Percentiles rank a stretch among this genome's conserved stretches.
Evolutionary conservation across 2,329 filamentous ascomycete genomes (phyloP).

Genomic region (Madurella mycetomatis): DNA sequence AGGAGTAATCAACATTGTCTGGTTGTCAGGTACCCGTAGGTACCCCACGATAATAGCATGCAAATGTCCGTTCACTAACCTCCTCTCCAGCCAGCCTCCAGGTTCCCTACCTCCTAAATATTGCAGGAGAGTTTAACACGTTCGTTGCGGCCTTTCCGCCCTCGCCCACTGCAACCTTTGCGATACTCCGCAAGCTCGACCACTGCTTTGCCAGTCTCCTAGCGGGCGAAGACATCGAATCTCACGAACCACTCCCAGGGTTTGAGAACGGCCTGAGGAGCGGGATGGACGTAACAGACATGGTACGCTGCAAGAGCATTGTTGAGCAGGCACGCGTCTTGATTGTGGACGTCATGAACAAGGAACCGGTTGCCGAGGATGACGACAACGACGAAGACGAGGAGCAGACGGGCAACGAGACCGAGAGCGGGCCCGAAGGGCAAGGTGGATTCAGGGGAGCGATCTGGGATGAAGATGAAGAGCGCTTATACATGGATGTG

Average conservation of each 20-base stretch:
- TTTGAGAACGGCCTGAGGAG: constrained; percentile 59
- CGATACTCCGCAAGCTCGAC: constrained; percentile 72
- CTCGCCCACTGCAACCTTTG: constrained; percentile 63
- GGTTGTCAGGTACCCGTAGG: constrained; percentile 83
- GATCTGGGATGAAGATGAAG: constrained; percentile 34
- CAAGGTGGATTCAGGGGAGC: not conserved
- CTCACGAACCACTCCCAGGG: constrained; percentile 62
- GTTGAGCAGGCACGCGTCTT: constrained; percentile 70
- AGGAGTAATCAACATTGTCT: constrained; percentile 71
- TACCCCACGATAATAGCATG: constrained; percentile 18
- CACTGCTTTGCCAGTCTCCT: constrained; percentile 76
- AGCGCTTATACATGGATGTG: constrained; percentile 60
- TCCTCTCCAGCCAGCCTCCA: constrained; percentile 62
- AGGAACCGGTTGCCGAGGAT: constrained; percentile 43
- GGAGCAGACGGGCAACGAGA: constrained; percentile 29
- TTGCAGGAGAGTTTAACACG: constrained; percentile 67
- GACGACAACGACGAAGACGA: constrained; percentile 41
- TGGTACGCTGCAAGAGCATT: constrained; percentile 78
- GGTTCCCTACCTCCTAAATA: constrained; percentile 74
- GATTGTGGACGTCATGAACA: constrained; percentile 64
- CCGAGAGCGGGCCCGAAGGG: constrained; percentile 34
- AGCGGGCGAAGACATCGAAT: constrained; percentile 60
- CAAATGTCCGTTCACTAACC: not conserved
- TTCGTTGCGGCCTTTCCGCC: constrained; percentile 71
- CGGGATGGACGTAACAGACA: constrained; percentile 74